Conservation (phyloP, 805 yeast species). For the Lipomyces yamanashiensis region DNA sequence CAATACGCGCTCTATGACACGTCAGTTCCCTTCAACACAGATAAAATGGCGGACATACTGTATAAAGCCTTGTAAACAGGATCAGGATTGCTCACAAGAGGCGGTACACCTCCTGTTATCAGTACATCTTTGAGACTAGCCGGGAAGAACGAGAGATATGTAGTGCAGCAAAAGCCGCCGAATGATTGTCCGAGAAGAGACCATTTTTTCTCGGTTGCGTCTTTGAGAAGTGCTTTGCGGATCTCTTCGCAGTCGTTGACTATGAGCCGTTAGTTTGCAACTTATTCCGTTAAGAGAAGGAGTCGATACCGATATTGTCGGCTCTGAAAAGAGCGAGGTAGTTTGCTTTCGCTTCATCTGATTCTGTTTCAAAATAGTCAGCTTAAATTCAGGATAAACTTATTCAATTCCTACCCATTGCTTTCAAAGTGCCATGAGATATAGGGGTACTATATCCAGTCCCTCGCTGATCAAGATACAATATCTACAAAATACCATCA, state of each 20-base stretch:
- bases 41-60: conserved; percentile 26
- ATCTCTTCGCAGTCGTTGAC: conserved; percentile 55
- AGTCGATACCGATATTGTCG: conserved; percentile 44
- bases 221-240: conserved; percentile 46
- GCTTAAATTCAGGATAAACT: not conserved
- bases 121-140: conserved; percentile 42
- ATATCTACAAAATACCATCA: conserved; percentile 39
- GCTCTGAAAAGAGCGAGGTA: conserved; percentile 57
- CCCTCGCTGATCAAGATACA: conserved; percentile 64
- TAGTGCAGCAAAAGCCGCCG: conserved; percentile 57
- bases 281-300: not conserved
- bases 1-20: conserved; percentile 41
- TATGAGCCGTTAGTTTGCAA: not conserved
- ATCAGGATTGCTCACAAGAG: conserved; percentile 52
- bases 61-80: conserved; percentile 58
- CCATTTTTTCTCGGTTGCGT: conserved; percentile 50
- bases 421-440: conserved; percentile 42
- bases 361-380: conserved; percentile 6
- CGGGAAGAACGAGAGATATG: conserved; percentile 53
- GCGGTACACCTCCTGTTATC: conserved; percentile 65
- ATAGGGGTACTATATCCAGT: conserved; percentile 60
- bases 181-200: conserved; percentile 60
- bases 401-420: conserved; percentile 11
- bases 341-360: conserved; percentile 46
- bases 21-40: not conserved